Conservation (phyloP, 23 red algal species). For the Cyanidium caldarium region DNA sequence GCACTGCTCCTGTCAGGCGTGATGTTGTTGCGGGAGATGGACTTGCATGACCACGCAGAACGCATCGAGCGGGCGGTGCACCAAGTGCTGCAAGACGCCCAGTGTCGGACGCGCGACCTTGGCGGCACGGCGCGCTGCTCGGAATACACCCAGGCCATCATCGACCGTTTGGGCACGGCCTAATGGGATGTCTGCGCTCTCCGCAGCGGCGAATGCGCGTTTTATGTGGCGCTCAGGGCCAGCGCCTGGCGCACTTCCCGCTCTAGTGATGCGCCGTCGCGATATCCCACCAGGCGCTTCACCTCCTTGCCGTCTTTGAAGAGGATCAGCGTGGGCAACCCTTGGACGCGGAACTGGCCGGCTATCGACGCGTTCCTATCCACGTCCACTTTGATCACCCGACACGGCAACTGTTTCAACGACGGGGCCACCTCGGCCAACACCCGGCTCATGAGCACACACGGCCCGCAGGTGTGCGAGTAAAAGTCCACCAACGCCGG, state of each 20-base stretch:
- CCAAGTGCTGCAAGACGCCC: constrained; percentile 38
- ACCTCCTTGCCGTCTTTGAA: background rate
- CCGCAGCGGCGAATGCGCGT: no score
- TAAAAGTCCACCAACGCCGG: constrained; percentile 7
- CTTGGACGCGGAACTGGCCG: background rate
- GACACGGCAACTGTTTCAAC: background rate
- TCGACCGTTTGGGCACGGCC: no score
- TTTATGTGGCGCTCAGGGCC: no score
- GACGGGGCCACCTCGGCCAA: background rate
- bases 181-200: no score
- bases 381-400: constrained; percentile 5
- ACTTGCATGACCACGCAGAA: constrained; percentile 48
- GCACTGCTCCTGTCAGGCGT: constrained; percentile 66
- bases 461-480: background rate
- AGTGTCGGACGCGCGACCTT: constrained; percentile 61
- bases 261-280: background rate
- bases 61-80: constrained; percentile 51
- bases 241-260: background rate
- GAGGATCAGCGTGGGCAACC: background rate
- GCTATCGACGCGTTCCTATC: background rate
- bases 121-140: constrained; percentile 54
- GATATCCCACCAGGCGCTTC: background rate
- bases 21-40: constrained; percentile 93
- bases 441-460: background rate
- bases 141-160: constrained; percentile 78